These are phyloP conservation scores for Turnera subulata DNA, from an alignment of 345 rosid species.

Conservation along the genomic window DNA sequence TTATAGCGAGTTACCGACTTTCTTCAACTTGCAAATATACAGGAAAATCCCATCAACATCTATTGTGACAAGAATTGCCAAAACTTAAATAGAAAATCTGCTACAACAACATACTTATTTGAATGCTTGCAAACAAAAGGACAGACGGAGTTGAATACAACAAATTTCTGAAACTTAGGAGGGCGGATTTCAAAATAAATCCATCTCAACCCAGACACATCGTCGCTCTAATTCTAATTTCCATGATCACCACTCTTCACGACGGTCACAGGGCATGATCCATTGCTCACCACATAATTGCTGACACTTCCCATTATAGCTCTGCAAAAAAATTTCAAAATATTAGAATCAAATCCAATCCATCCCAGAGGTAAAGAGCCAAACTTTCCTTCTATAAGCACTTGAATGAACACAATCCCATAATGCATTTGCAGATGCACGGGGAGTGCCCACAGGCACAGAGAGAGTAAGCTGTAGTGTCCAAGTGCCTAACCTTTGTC, in stretches of 20 bases:
- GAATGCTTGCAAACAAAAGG: neutral
- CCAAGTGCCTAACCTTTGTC: neutral
- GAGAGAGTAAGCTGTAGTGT: neutral
- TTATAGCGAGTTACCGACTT: too few relatives aligned
- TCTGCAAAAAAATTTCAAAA: slow-evolving; percentile 27
- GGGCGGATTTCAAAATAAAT: neutral
- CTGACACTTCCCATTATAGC: slow-evolving; percentile 81
- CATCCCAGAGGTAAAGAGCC: neutral
- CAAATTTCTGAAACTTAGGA: neutral
- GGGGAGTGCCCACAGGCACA: neutral
- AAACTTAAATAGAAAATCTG: too few relatives aligned
- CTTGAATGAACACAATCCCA: too few relatives aligned
- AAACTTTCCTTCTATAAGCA: neutral
- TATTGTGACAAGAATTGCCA: too few relatives aligned
- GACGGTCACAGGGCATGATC: slow-evolving; percentile 70
- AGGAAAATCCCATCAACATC: too few relatives aligned
- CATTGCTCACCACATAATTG: slow-evolving; percentile 69
- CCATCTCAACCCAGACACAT: slow-evolving; percentile 12
- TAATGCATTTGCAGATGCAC: neutral
- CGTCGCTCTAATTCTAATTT: slow-evolving; percentile 8
- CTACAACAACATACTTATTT: too few relatives aligned
- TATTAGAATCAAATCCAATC: neutral
- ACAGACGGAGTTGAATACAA: neutral
- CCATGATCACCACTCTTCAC: slow-evolving; percentile 44
- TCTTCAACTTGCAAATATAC: too few relatives aligned